Conservation (phyloP, 768 basidiomycete genomes). For the Trichaptum fuscoviolaceum region DNA sequence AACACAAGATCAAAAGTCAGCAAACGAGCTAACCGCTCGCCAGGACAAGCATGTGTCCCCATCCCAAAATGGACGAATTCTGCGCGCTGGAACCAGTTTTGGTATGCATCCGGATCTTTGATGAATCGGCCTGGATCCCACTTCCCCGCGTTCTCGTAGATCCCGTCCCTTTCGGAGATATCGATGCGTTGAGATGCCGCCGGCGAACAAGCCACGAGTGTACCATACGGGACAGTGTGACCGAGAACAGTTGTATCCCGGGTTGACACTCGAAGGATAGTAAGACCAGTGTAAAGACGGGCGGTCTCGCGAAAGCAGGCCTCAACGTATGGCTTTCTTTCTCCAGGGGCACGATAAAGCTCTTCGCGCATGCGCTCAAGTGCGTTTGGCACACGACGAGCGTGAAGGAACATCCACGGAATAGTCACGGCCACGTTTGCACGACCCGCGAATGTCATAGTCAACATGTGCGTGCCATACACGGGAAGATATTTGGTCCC, state of each 20-base stretch:
- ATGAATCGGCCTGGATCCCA: slow-evolving; percentile 2
- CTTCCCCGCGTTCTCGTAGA: background rate
- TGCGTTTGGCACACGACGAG: background rate
- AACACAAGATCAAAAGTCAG: background rate
- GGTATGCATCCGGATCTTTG: slow-evolving; percentile 1
- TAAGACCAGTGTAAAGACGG: background rate
- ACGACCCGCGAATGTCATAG: background rate
- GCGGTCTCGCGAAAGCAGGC: slow-evolving; percentile 4
- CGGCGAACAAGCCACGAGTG: background rate
- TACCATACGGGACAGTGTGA: background rate
- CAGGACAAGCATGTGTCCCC: background rate
- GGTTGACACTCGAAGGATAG: background rate
- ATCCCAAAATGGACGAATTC: slow-evolving; percentile 2
- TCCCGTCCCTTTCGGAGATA: background rate
- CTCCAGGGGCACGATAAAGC: background rate
- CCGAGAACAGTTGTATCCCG: background rate
- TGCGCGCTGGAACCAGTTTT: background rate
- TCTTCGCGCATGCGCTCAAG: background rate
- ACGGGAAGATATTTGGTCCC: background rate
- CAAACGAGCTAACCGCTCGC: background rate
- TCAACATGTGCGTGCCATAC: background rate
- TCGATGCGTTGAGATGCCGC: slow-evolving; percentile 2
- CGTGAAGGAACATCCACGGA: background rate
- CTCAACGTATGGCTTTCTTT: background rate
- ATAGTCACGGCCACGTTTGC: background rate